Evolutionary conservation across 169 alveolate genomes (phyloP).

Genomic region (Cyclospora cayetanensis): DNA sequence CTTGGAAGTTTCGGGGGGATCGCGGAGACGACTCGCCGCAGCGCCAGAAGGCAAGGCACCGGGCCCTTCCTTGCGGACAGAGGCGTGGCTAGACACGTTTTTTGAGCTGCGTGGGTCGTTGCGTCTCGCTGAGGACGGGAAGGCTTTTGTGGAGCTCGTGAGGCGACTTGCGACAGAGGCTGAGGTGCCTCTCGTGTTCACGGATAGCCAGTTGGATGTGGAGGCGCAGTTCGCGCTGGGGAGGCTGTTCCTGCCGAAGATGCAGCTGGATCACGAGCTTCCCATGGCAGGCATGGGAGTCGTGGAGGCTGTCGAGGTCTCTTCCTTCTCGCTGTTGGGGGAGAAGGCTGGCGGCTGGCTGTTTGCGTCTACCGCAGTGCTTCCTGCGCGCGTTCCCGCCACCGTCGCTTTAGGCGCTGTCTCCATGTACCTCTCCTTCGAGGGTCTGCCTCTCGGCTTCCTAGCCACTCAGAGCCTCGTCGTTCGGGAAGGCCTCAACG

Average conservation of each 20-base stretch:
- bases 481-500: not conserved
- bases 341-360: not conserved
- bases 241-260: not conserved
- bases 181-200: not conserved
- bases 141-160: not conserved
- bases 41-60: not conserved
- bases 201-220: not conserved
- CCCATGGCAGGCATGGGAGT: not conserved
- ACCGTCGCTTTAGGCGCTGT: not conserved
- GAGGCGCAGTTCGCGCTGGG: not conserved
- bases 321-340: not conserved
- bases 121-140: not conserved
- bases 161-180: not conserved
- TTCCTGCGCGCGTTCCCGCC: not conserved
- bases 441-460: not conserved
- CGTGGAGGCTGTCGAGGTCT: not conserved
- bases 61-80: not conserved
- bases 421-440: not conserved
- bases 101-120: not conserved
- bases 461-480: not conserved
- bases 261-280: not conserved
- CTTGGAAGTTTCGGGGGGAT: not conserved
- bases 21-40: not conserved
- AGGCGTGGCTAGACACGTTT: not conserved
- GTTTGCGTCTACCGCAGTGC: not conserved